Evolutionary conservation across 2,329 filamentous ascomycete species (phyloP), one percentile per base, ranked within the genome.

Genomic region (Fusarium tricinctum): DNA sequence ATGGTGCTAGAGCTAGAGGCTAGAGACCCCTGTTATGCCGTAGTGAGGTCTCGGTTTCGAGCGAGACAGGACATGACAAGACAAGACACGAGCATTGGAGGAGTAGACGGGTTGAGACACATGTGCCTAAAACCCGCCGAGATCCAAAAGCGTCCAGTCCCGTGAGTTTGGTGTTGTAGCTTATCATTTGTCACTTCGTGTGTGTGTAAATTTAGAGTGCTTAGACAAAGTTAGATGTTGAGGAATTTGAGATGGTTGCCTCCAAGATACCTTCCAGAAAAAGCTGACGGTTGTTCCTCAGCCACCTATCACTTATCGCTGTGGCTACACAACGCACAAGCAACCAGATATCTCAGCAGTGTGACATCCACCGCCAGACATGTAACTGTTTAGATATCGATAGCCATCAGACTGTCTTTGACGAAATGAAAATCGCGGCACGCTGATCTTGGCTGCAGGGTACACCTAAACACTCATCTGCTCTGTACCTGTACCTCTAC

Each of bases 51-150:
- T 57, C 63, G 57, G 63, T 66, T 58, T 51, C 63, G 63, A 59
- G 51, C 51, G 55, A 69, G 55, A 67, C 58, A 49, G 32, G 40
- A 61, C 26, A 56, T 30, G 32, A 57, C 32, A 28, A 43, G 20
- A 59, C 38, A 46, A 47, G 35, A 58, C 42, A 57, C 12, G 49
- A 58, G 63, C 52, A n/a, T 45, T 45, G 42, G 23, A 50, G 56
- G 30, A 46, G 60, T 52, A 49, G 50, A 35, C 23, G 48, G 62
- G 62, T 55, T 66, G 64, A 71, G 68, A 71, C 52, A 55, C 43
- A 33, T 39, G 48, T 47, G 57, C 46, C 57, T 39, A 53, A 42
- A 28, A 46, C 35, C 43, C 54, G 66, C 55, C 69, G 70, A 43
- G 46, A 44, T 63, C 62, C 68, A 64, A 56, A 67, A 64, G 62